Percentiles rank a stretch among this genome's conserved stretches.
These are phyloP conservation scores for Gelatoporia subvermispora DNA, from an alignment of 768 basidiomycete genomes.

Conservation along the genomic window DNA sequence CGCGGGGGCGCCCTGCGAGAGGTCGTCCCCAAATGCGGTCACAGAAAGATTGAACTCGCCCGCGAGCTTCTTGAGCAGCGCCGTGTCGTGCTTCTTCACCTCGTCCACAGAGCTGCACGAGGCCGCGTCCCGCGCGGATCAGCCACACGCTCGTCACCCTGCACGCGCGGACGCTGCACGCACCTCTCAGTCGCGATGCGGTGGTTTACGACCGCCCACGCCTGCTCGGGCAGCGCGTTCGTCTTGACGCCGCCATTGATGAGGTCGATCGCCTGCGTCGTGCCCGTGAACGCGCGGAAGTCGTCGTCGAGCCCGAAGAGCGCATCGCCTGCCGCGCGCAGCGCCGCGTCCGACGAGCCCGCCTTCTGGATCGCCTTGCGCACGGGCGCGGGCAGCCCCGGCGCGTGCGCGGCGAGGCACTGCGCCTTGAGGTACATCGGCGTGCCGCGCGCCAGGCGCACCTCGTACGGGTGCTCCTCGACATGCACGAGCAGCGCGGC, in stretches of 20 bases:
- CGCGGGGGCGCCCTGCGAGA: conserved; percentile 21
- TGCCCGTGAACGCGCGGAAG: conserved; percentile 26
- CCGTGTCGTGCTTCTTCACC: conserved; percentile 25
- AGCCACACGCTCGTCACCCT: background rate
- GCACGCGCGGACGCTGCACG: background rate
- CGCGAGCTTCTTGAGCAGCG: conserved; percentile 24
- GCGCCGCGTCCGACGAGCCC: conserved; percentile 22
- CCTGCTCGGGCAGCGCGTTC: conserved; percentile 40
- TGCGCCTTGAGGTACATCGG: conserved; percentile 31
- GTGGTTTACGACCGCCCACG: conserved; percentile 21
- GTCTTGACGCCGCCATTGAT: conserved; percentile 36
- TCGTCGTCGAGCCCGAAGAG: conserved; percentile 19
- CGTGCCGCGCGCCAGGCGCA: conserved; percentile 26
- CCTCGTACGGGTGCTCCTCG: conserved; percentile 39
- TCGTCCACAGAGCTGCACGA: conserved; percentile 25
- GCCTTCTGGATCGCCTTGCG: conserved; percentile 24
- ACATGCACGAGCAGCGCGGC: conserved; percentile 40
- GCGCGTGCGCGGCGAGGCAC: conserved; percentile 40
- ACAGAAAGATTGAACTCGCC: conserved; percentile 36
- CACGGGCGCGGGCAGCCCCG: conserved; percentile 28
- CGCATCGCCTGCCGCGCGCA: conserved; percentile 30
- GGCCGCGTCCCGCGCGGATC: background rate
- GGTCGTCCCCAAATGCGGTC: conserved; percentile 34
- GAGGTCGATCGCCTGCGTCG: conserved; percentile 43
- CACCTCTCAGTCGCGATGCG: conserved; percentile 25